These are phyloP conservation scores for Arthroderma sp. DNA, from an alignment of 2,329 filamentous ascomycete species.

Conservation along the genomic window DNA sequence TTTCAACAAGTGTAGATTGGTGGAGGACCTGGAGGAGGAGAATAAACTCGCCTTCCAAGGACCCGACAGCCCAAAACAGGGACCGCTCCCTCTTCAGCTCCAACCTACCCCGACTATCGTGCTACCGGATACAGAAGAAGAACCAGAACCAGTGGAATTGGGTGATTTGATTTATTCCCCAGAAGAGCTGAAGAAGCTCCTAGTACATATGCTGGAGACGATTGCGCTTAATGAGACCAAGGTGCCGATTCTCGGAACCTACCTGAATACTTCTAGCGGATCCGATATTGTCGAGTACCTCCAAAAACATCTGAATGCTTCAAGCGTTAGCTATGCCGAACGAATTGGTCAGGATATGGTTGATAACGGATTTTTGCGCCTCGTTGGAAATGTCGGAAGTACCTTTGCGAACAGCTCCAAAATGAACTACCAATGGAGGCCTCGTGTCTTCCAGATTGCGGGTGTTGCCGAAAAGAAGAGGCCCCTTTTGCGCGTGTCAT, in stretches of 20 bases:
- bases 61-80: conserved; percentile 48
- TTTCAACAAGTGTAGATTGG: conserved; percentile 95
- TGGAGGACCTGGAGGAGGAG: conserved; percentile 95
- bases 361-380: conserved; percentile 67
- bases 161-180: conserved; percentile 76
- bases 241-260: conserved; percentile 88
- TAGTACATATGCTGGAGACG: conserved; percentile 71
- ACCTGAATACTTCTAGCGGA: conserved; percentile 81
- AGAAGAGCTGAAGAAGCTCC: conserved; percentile 81
- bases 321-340: conserved; percentile 81
- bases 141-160: conserved; percentile 76
- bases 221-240: conserved; percentile 85
- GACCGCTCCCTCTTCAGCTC: not conserved
- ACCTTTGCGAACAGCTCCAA: conserved; percentile 95
- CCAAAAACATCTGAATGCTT: conserved; percentile 72
- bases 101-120: conserved; percentile 61
- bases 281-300: conserved; percentile 93
- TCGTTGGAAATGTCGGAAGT: conserved; percentile 88
- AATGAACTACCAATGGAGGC: conserved; percentile 95
- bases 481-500: conserved; percentile 59
- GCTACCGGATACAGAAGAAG: conserved; percentile 56
- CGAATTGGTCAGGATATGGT: conserved; percentile 89
- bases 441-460: conserved; percentile 76
- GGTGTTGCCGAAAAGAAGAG: conserved; percentile 82
- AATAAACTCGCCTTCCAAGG: conserved; percentile 96